These are phyloP conservation scores for Trichosanthes cucumerina DNA, from an alignment of 306 rosid genomes.

Conservation along the genomic window DNA sequence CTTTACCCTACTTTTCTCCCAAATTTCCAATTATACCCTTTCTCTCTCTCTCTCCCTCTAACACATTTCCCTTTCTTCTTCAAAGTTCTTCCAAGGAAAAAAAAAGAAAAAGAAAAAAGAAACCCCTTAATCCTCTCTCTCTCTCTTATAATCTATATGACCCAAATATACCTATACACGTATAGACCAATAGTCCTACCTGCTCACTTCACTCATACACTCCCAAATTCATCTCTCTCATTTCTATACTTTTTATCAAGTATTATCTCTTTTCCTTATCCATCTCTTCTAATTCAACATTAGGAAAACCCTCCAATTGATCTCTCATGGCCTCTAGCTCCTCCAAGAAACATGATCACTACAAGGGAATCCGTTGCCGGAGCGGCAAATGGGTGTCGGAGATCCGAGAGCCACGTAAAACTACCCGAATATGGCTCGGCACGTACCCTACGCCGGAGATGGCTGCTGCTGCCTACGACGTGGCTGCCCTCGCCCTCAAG, in stretches of 20 bases:
- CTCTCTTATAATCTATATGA: neutral
- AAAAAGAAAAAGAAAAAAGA: neutral
- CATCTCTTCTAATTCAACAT: neutral
- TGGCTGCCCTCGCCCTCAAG: conserved; percentile 65
- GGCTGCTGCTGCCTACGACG: conserved; percentile 92
- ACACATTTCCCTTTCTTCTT: no score
- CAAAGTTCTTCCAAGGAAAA: neutral
- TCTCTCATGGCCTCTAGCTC: conserved; percentile 38
- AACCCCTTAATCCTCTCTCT: neutral
- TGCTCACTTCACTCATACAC: neutral
- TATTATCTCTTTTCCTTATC: neutral
- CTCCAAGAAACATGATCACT: conserved; percentile 42
- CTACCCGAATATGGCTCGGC: conserved; percentile 83
- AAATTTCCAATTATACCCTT: neutral
- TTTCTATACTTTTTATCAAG: neutral
- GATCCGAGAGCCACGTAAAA: conserved; percentile 78
- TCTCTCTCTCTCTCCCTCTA: neutral
- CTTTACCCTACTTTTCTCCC: neutral
- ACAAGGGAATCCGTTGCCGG: conserved; percentile 63
- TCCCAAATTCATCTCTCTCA: neutral
- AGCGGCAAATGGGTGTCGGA: conserved; percentile 89
- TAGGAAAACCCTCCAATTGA: neutral
- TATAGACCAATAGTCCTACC: neutral
- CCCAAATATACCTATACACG: conserved; percentile 1
- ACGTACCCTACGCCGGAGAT: conserved; percentile 65